These are phyloP conservation scores for Apiotrichum akiyoshidainum DNA, from an alignment of 1,284 basidiomycete species.

Conservation along the genomic window DNA sequence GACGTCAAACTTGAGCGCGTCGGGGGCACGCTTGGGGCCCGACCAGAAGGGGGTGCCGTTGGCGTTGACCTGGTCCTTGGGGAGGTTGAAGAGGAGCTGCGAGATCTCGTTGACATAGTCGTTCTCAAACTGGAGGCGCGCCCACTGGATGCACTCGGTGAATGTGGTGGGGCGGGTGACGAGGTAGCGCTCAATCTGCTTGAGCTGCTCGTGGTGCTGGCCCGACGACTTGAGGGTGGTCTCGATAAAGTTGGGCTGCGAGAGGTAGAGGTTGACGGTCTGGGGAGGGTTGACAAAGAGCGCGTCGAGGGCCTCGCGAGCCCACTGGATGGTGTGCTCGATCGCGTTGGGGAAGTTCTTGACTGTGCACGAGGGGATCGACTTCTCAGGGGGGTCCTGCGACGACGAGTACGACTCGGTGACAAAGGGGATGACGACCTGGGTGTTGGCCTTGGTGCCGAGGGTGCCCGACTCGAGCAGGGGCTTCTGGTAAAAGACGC, in stretches of 20 bases:
- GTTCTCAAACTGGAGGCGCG: slow-evolving; percentile 89
- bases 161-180: slow-evolving; percentile 93
- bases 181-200: slow-evolving; percentile 85
- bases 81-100: slow-evolving; percentile 89
- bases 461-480: slow-evolving; percentile 96
- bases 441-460: slow-evolving; percentile 97
- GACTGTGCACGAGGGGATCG: slow-evolving; percentile 95
- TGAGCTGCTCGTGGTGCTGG: slow-evolving; percentile 83
- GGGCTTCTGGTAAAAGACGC: slow-evolving; percentile 95
- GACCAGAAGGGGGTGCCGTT: slow-evolving; percentile 95
- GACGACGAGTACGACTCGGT: slow-evolving; percentile 98
- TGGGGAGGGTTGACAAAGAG: slow-evolving; percentile 92
- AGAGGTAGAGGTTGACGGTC: slow-evolving; percentile 93
- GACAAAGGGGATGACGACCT: slow-evolving; percentile 90
- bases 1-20: slow-evolving; percentile 80
- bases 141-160: slow-evolving; percentile 97
- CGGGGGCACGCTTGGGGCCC: slow-evolving; percentile 97
- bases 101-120: slow-evolving; percentile 92
- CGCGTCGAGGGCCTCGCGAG: slow-evolving; percentile 86
- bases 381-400: slow-evolving; percentile 98
- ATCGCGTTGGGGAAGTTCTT: slow-evolving; percentile 99
- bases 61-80: slow-evolving; percentile 84
- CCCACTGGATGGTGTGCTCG: slow-evolving; percentile 99
- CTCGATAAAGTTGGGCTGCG: slow-evolving; percentile 94
- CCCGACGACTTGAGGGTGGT: slow-evolving; percentile 84